Conservation (phyloP, 148 eudicot species). For the Tetragonia tetragonoides region DNA sequence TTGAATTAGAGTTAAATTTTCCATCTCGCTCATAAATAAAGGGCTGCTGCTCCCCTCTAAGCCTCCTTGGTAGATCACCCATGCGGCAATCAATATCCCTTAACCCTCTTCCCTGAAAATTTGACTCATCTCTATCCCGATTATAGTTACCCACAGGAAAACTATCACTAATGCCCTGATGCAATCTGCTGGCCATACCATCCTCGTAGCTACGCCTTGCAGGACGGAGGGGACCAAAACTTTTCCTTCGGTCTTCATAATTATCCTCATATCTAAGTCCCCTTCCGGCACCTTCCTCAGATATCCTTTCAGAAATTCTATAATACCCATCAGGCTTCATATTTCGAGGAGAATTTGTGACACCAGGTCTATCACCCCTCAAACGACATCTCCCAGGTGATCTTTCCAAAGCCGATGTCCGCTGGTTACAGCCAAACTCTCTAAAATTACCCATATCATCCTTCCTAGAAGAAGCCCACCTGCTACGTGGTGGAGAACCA, state of each 20-base stretch:
- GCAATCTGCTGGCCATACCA: conserved; percentile 28
- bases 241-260: conserved; percentile 35
- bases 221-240: conserved; percentile 22
- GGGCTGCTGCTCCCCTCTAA: conserved; percentile 30
- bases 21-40: conserved; percentile 28
- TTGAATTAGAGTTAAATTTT: conserved; percentile 24
- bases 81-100: conserved; percentile 31
- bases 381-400: conserved; percentile 30
- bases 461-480: conserved; percentile 32
- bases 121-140: conserved; percentile 36
- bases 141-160: conserved; percentile 15
- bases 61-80: conserved; percentile 35
- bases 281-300: conserved; percentile 34
- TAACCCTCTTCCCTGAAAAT: conserved; percentile 34
- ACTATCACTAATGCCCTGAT: conserved; percentile 29
- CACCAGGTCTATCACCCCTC: conserved; percentile 29
- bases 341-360: conserved; percentile 18
- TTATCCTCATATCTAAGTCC: conserved; percentile 33
- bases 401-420: conserved; percentile 22
- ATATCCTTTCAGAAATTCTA: conserved; percentile 28
- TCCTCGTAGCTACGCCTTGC: conserved; percentile 31
- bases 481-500: conserved; percentile 39
- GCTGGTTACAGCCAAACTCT: conserved; percentile 34
- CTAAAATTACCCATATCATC: conserved; percentile 33
- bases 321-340: conserved; percentile 27